Conservation (phyloP, 2,329 filamentous ascomycete species). For the Zasmidium citrigriseum region DNA sequence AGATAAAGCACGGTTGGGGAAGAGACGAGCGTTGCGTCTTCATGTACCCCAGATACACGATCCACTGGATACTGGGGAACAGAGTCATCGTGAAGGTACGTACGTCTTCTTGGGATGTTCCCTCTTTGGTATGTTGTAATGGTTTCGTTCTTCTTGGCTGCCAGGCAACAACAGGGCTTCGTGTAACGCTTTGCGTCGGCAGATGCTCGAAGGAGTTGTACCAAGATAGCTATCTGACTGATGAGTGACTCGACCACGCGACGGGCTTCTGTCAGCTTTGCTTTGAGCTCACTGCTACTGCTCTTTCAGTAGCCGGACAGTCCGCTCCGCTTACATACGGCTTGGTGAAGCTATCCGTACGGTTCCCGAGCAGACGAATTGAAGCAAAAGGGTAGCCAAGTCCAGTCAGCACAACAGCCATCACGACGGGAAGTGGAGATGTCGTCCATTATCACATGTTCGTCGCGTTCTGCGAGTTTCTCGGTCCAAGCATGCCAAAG, state of each 20-base stretch:
- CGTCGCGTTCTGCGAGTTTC: neutral
- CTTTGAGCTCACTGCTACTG: no score
- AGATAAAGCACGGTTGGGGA: slow-evolving; percentile 4
- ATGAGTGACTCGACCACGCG: neutral
- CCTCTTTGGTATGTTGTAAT: no score
- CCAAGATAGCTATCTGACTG: neutral
- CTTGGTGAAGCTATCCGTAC: neutral
- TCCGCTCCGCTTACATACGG: neutral
- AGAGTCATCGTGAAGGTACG: neutral
- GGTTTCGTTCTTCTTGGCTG: neutral
- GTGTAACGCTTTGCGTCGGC: neutral
- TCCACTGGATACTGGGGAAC: no score
- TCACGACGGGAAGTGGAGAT: neutral
- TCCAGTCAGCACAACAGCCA: neutral
- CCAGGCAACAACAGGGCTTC: neutral
- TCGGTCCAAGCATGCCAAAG: neutral
- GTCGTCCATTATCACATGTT: neutral
- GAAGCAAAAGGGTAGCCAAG: no score
- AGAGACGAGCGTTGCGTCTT: neutral
- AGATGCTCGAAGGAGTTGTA: neutral
- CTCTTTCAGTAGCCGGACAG: neutral
- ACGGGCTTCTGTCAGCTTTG: neutral
- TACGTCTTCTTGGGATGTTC: no score
- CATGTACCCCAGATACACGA: neutral
- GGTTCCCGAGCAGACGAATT: neutral